Evolutionary conservation across 2,329 filamentous ascomycete genomes (phyloP), one percentile per base, ranked within the genome.

Genomic region (Xylariaceae sp.): DNA sequence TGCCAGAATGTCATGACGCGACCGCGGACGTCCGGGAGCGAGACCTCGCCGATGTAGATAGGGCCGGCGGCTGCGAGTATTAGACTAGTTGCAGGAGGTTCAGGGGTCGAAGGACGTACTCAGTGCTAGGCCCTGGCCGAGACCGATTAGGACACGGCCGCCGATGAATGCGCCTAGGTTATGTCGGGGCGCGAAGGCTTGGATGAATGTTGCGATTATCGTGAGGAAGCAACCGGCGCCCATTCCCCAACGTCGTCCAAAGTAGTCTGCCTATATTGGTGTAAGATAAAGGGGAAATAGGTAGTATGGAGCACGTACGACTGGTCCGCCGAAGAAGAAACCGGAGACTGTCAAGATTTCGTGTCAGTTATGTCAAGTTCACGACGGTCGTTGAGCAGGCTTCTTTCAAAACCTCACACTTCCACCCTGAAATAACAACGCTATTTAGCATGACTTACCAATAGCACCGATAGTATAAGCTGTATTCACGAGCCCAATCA

Each of bases 401-500:
- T 30, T 30, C 5, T 4, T 4, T 4, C 23, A 5, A 30, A 30
- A 30, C 23, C 5, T 30, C 23, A 30, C 23, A 42, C 37, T 9
- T 13, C 5, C 4, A 7, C 9, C 37, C 9, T 9, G 13, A 42
- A 5, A 5, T 3, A 13, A 42, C 37, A 9, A 42, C 37, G 37
- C 13, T 42, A 5, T 10, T 10, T 9, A 18, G 17, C 37, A 3
- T 42, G 37, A 30, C 48, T 17, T 17, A 50, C 48, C 48, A 53
- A 90, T 88, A 56, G 86, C 86, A 58, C 87, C 86, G 51, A 89
- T 86, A 1, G 85, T 88, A 70, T 89, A 89, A 10, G 84, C 80
- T 2, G 87, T 89, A 67, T 88, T 89, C 69, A 89, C 73, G 56
- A 80, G 66, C 18, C 78, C 78, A 51, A 80, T 74, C 10, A 78